Percentiles rank a stretch among this genome's conserved stretches.
phyloP scores from a whole-genome alignment of 352 stramenopile genomes.

The Phytopythium oedochilum region DNA sequence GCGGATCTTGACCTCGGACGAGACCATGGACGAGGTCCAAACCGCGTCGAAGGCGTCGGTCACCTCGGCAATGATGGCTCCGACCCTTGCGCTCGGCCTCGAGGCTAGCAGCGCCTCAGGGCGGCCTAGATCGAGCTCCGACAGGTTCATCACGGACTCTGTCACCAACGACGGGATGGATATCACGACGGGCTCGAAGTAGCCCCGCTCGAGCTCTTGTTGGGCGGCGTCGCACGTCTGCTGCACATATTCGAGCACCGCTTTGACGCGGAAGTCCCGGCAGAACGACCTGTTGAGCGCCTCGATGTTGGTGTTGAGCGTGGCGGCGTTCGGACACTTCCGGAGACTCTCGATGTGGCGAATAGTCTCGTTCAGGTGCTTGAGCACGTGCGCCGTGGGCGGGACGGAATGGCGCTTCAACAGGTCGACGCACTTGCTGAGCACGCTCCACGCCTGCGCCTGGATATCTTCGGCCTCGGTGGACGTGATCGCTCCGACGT shows the following conservation, averaged over 20 bases:
- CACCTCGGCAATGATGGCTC: conserved; percentile 42
- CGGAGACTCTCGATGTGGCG: conserved; percentile 58
- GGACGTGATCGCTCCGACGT: conserved; percentile 37
- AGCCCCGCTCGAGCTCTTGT: conserved; percentile 47
- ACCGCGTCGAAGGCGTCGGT: conserved; percentile 48
- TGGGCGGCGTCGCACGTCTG: conserved; percentile 27
- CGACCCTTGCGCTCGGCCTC: conserved; percentile 26
- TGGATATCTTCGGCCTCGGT: conserved; percentile 66
- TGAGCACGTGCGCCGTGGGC: conserved; percentile 31
- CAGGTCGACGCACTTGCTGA: conserved; percentile 41
- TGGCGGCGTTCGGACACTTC: conserved; percentile 58
- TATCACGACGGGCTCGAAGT: conserved; percentile 51
- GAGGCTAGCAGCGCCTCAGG: not conserved
- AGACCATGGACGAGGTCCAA: conserved; percentile 60
- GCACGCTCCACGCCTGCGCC: conserved; percentile 47
- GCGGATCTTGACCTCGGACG: conserved; percentile 66
- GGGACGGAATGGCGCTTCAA: conserved; percentile 45
- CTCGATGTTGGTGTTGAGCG: conserved; percentile 61
- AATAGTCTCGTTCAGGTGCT: conserved; percentile 62
- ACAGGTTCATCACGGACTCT: conserved; percentile 10
- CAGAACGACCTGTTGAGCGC: conserved; percentile 64
- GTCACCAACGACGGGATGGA: conserved; percentile 33
- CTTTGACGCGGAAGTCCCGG: conserved; percentile 50
- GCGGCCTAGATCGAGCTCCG: not conserved
- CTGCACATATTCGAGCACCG: conserved; percentile 53